phyloP scores from a whole-genome alignment of 176 grass and related monocot species.

The Avena atlantica region DNA sequence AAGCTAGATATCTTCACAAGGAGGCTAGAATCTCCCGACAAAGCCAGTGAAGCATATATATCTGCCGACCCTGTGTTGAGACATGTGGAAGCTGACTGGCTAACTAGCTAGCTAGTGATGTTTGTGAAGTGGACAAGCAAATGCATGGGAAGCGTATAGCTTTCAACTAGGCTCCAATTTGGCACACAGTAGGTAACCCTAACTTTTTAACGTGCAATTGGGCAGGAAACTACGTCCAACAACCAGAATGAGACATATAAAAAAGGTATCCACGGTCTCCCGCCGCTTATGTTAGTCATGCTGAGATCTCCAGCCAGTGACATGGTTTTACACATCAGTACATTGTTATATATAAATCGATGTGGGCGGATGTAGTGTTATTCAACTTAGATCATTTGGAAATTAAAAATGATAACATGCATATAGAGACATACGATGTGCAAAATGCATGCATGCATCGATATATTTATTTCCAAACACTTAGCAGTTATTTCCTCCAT shows the following conservation, averaged over 20 bases:
- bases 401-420: no score
- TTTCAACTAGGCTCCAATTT: conserved; percentile 1
- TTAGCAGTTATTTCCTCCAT: no score
- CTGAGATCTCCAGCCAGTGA: background rate
- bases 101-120: conserved; percentile 3
- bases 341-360: background rate
- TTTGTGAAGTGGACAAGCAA: conserved; percentile 30
- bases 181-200: background rate
- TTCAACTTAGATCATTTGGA: background rate
- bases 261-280: no score
- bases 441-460: no score
- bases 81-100: conserved; percentile 30
- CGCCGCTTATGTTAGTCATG: background rate
- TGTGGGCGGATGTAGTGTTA: background rate
- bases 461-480: no score
- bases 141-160: background rate
- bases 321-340: conserved; percentile 8
- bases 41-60: background rate
- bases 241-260: background rate
- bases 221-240: conserved; percentile 23
- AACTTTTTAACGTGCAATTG: background rate
- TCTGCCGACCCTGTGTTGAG: background rate
- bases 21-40: conserved; percentile 24
- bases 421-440: no score
- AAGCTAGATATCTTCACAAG: conserved; percentile 12